A percentile compares a stretch with the other conserved stretches of the same genome.
Conservation (phyloP, 2,329 filamentous ascomycete species). For the Fusarium sp. region DNA sequence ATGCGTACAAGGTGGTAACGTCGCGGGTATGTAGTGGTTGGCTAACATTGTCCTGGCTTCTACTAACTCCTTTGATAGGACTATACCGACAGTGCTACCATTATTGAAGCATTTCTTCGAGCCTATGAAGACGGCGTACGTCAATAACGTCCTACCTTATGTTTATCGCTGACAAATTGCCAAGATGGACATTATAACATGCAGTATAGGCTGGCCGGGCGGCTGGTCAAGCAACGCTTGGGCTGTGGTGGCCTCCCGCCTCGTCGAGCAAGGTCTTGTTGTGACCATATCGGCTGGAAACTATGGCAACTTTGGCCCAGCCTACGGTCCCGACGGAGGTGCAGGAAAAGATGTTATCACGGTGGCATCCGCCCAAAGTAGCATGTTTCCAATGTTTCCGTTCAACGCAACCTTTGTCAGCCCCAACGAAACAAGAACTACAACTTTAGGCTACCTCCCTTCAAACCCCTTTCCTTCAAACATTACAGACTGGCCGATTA, state of each 20-base stretch:
- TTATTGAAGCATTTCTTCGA: slow-evolving; percentile 51
- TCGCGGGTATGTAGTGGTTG: too few species aligned
- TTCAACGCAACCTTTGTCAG: slow-evolving; percentile 47
- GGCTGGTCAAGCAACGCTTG: slow-evolving; percentile 48
- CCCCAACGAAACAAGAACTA: too few species aligned
- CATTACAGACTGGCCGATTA: too few species aligned
- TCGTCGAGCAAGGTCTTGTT: slow-evolving; percentile 56
- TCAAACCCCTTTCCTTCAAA: neutral
- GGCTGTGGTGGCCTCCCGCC: slow-evolving; percentile 48
- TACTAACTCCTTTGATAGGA: too few species aligned
- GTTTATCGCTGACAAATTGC: too few species aligned
- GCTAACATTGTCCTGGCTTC: too few species aligned
- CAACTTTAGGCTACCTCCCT: too few species aligned
- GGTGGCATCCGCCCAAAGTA: slow-evolving; percentile 56
- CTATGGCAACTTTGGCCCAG: slow-evolving; percentile 54
- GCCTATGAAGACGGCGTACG: slow-evolving; percentile 50
- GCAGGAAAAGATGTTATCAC: slow-evolving; percentile 56
- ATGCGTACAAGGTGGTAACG: slow-evolving; percentile 42
- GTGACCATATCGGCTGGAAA: slow-evolving; percentile 59
- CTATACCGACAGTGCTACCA: too few species aligned
- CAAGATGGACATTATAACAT: slow-evolving; percentile 49
- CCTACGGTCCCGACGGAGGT: slow-evolving; percentile 55
- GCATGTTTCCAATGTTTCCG: slow-evolving; percentile 18
- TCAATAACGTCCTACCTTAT: too few species aligned
- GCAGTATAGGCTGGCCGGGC: slow-evolving; percentile 45